Evolutionary conservation across 495 filamentous ascomycete species (phyloP), one percentile per base, ranked within the genome.

Genomic region (Aspergillus heteromorphus): DNA sequence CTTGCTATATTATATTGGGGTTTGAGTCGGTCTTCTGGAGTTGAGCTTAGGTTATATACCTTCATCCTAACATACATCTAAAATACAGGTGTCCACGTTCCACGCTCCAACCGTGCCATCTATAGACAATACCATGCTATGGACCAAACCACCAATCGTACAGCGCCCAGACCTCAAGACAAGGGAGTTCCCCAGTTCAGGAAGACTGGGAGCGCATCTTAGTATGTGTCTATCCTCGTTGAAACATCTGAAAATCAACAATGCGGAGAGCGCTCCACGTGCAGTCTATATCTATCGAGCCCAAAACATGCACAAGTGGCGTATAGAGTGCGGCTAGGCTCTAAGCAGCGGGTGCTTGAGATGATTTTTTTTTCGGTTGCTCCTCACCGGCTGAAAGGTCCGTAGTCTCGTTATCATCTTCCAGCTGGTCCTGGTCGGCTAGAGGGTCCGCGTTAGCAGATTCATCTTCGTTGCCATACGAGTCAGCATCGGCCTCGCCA

Each of bases 401-500:
- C n/a, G n/a, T n/a, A n/a, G n/a, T n/a, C n/a, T n/a, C n/a, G n/a
- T n/a, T n/a, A n/a, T n/a, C n/a, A n/a, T 36, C 25, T 42, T 48
- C 54, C 14, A 48, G 19, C 42, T 50, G 42, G 25, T 41, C 38
- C 17, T 62, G 54, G 8, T 58, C 54, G 3, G 54, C 45, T 2
- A 43, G 34, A n/a, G 65, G 38, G 27, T 55, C 53, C 9, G 55
- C 47, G 14, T 53, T 40, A 45, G 50, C 25, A 6, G 45, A 16
- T 4, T 57, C 53, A n/a, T 58, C 65, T 38, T 63, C 58, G 2
- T 40, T 42, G 19, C 53, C 21, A n/a, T 56, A 30, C 3, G 54
- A 25, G 20, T 59, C 50, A 27, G 57, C 52, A 50, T 62, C 56
- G 6, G 42, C 51, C 34, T 62, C 58, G 17, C 62, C 55, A 18